Conservation (phyloP, 306 rosid species). For the Inga laurina region DNA sequence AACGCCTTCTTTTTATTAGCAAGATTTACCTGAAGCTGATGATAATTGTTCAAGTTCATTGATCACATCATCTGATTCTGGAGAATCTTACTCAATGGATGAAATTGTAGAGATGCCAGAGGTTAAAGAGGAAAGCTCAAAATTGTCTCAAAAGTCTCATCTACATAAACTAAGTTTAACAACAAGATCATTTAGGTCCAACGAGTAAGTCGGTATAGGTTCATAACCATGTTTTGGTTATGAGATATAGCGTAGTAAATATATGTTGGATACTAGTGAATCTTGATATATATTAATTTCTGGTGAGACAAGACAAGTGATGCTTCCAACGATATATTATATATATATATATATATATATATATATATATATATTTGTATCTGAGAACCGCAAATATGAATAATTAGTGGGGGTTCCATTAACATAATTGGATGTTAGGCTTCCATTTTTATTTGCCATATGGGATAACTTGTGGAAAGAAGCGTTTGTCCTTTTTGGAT, state of each 20-base stretch:
- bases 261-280: background rate
- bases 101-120: conserved; percentile 4
- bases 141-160: background rate
- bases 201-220: background rate
- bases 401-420: too few relatives aligned
- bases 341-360: too few relatives aligned
- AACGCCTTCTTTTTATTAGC: background rate
- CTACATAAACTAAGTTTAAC: background rate
- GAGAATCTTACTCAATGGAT: conserved; percentile 37
- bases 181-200: background rate
- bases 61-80: background rate
- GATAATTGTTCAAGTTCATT: background rate
- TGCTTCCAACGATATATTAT: background rate
- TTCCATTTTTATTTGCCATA: too few relatives aligned
- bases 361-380: too few relatives aligned
- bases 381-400: too few relatives aligned
- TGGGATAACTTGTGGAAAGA: too few relatives aligned
- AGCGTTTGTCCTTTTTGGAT: too few relatives aligned
- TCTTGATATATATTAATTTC: background rate
- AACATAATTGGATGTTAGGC: too few relatives aligned
- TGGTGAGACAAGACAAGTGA: background rate
- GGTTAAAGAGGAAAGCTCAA: background rate
- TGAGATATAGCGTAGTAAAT: background rate
- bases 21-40: background rate
- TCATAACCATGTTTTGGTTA: background rate